Base-by-base conservation (phyloP, 768 basidiomycete species). In the Russula griseocarnosa region DNA sequence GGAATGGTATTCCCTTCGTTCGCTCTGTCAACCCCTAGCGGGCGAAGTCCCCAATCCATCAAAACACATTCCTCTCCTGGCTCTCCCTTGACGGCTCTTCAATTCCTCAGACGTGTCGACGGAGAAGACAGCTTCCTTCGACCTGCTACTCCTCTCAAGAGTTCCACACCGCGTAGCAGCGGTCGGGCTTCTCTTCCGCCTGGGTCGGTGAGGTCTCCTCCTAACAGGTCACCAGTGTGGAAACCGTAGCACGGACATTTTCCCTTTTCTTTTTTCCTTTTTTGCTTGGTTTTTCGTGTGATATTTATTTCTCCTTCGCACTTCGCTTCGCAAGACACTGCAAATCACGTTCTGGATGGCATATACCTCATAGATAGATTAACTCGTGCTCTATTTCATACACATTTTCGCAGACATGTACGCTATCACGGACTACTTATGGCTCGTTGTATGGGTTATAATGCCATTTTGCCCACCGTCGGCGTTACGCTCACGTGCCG, bases 61-160 rank as follows among this genome's bases (percentile, higher is more conserved):
- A 77, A 73, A 61, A 80, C 85, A 3, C 82, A 87, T 62, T 83
- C 85, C 30, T 79, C 79, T 1, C 81, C 85, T 38, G 86, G 87
- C 16, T 91, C 91, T 0, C 89, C 92, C 13, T n/a, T 93, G 57
- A 85, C 86, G 9, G 84, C 93, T 1, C 75, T 96, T 52, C 92
- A 95, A 72, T 94, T 93, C 75, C 83, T 96, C 67, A 81, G 92
- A 61, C 84, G 87, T 54, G 93, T 89, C 44, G 88, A 89, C 46
- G 77, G 76, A 30, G 87, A 87, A 20, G 76, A 78, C 55, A 74
- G 73, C 32, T 69, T 79, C 4, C 70, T 82, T 57, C 82, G 86
- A 59, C 82, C 87, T 20, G 78, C 78, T 34, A 88, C 86, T 11
- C 88, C 89, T n/a, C 83, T 86, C 42, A 88, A 85, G 47, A 44